Percentiles rank a stretch among this genome's conserved stretches.
Evolutionary conservation across 306 rosid genomes (phyloP).

Genomic region (Citrullus colocynthis): DNA sequence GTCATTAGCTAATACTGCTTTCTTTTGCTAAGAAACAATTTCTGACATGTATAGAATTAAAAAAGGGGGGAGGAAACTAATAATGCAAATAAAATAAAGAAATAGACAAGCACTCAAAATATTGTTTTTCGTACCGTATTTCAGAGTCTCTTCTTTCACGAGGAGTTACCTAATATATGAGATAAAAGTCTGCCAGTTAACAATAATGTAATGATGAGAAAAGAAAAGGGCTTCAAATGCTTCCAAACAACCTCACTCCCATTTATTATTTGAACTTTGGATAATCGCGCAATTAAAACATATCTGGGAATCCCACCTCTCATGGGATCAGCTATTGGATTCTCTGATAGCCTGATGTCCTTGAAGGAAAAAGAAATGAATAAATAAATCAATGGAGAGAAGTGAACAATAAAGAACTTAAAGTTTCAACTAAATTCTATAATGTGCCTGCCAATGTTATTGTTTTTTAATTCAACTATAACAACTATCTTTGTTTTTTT

Average conservation of each 20-base stretch:
- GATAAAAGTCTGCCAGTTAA: constrained; percentile 5
- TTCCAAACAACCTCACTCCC: constrained; percentile 74
- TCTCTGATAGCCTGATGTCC: constrained; percentile 84
- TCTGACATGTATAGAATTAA: neutral
- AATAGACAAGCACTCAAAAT: neutral
- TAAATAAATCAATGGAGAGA: constrained; percentile 16
- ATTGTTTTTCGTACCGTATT: constrained; percentile 44
- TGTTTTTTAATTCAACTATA: neutral
- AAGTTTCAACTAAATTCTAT: neutral
- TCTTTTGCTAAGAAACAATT: neutral
- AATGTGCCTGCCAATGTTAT: neutral
- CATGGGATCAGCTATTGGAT: constrained; percentile 66
- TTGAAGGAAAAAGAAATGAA: constrained; percentile 20
- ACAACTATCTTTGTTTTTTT: neutral
- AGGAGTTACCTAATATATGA: constrained; percentile 39
- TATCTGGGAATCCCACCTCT: constrained; percentile 70
- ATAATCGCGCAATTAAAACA: constrained; percentile 66
- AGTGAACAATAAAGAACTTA: neutral
- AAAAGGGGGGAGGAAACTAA: neutral
- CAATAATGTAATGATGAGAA: neutral
- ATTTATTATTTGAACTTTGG: constrained; percentile 55
- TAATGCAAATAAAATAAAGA: neutral
- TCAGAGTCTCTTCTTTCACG: constrained; percentile 97
- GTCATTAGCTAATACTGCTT: neutral
- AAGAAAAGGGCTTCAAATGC: constrained; percentile 7